Base-by-base conservation (phyloP, 108 stramenopile species). In the Aurantiochytrium sp. region DNA sequence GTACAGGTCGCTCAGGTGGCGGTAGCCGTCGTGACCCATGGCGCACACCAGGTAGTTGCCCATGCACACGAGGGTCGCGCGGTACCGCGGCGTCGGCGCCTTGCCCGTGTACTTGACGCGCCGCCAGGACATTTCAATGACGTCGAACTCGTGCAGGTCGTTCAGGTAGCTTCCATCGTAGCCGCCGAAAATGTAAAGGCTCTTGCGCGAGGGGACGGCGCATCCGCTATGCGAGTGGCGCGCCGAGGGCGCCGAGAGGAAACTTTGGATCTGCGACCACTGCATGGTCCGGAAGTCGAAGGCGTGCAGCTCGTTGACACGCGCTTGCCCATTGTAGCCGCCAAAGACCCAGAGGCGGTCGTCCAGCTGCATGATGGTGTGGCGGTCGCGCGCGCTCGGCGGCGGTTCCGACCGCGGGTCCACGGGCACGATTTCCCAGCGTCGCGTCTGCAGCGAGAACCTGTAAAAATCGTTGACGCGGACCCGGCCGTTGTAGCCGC, bases 1-100 rank as follows among this genome's bases (percentile, higher is more conserved):
- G 89, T 97, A 95, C 3, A 96, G 95, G 90, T 99, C 98, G 27
- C 95, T 93, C 68, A 99, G 90, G 91, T 99, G 98, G 36, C 97
- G 86, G 2, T 96, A 97, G 8, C 98, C 98, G 89, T 99, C 98
- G 90, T 99, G 98, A 12, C 73, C 73, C 39, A 48, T 48, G 45
- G 45, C 39, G 45, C 39, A 48, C 6, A 69, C 41, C 31, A 89
- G 85, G 12, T 41, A 42, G 73, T 48, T 31, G 30, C 36, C 48
- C 42, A 32, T 34, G 32, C 34, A 32, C 87, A 89, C 89, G 41
- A 85, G 68, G 21, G 89, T 89, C 0, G 65, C 86, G 4, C 89
- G 86, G 55, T 89, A 89, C 34, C 89, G 86, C n/a, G 89, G 54
- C 41, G 48, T 15, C 4, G 89, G 89, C 3, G 85, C 15, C 1